Base-by-base conservation (phyloP, 2,329 filamentous ascomycete species). In the Diaporthe eres region DNA sequence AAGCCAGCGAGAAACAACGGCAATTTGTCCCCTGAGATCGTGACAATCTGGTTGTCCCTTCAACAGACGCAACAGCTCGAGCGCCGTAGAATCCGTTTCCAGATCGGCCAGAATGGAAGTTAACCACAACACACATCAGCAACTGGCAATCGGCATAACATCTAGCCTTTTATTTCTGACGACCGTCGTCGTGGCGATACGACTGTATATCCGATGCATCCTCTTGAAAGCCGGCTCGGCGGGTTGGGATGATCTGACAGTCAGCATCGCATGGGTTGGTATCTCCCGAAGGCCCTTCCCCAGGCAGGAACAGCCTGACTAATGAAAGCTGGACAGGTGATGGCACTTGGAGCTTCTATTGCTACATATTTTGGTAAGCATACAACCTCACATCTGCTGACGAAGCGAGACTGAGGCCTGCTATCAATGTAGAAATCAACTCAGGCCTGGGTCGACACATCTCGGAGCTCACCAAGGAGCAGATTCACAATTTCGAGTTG, bases 191-290 rank as follows among this genome's bases (percentile, higher is more conserved):
- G 72, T 74, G 25, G 61, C 28, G 22, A 39, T 74, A 47, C 72
- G 72, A 3, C 60, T 74, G 4, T 74, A 74, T 12, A 74, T 74
- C 8, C 72, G 72, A 68, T 74, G 72, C 49, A 57, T 74, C 8
- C 49, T 74, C 7, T 22, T 72, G 42, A 74, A 74, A 37, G 60
- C 49, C 39, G 60, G 72, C 22, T 74, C 60, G 13, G 60, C 60
- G 1, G 72, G 72, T 25, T 74, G 72, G 72, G 72, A 74, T 58
- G 72, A 74, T 34, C 42, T 74, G 9, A 74, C 72, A 2, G 72
- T 74, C 25, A 68, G 49, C 22, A 74, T 74, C 28, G 49, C 72
- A 57, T 74, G 72, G 72, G 72, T 68, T 15, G 15, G 72, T 68
- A 19, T 8, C 31, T 12, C 28, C 31, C 1, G 34, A 51, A 22